Evolutionary conservation across 257 asterid genomes (phyloP), one percentile per base, ranked within the genome.

Genomic region (Capsicum chinense): DNA sequence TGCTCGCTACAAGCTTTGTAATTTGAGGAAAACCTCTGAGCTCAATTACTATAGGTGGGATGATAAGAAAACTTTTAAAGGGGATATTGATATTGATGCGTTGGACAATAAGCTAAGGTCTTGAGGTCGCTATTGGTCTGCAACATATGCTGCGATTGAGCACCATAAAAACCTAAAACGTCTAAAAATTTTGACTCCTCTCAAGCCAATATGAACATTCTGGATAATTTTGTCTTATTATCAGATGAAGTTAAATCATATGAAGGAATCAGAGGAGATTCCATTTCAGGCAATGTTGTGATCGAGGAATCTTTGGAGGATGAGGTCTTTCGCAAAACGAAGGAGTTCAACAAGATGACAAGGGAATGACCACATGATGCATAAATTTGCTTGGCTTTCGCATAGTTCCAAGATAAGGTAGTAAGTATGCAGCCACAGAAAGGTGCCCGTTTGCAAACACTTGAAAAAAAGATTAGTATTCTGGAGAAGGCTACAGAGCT

Each of bases 281-380:
- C 82, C 1, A 63, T 42, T 57, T 82, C 90, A 14, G 88, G 83
- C 44, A 85, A 86, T 82, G 73, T 84, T 52, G 86, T 91, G 79
- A 84, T 95, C 83, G 97, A 93, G 90, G 99, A 94, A 87, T 97
- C 99, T 15, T 89, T 95, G 97, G 99, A 97, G 91, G 99, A 95
- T 56, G 97, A 92, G 90, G 89, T 93, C 33, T 84, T 89, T 81
- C 92, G 97, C 37, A 92, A 92, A 89, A 97, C 98, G 14, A 97
- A 90, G 88, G 98, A 94, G 80, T 97, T 95, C 88, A 97, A 93
- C 88, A 91, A 81, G 84, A 86, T 88, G 94, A 95, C 99, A 0
- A 91, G 98, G 86, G 99, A 97, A 85, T 91, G 85, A 16, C 98
- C 99, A n/a, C 95, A 89, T 21, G 97, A 93, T 84, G 97, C 89